These are phyloP conservation scores for Globisporangium alternatum DNA, from an alignment of 352 stramenopile genomes.

Conservation along the genomic window DNA sequence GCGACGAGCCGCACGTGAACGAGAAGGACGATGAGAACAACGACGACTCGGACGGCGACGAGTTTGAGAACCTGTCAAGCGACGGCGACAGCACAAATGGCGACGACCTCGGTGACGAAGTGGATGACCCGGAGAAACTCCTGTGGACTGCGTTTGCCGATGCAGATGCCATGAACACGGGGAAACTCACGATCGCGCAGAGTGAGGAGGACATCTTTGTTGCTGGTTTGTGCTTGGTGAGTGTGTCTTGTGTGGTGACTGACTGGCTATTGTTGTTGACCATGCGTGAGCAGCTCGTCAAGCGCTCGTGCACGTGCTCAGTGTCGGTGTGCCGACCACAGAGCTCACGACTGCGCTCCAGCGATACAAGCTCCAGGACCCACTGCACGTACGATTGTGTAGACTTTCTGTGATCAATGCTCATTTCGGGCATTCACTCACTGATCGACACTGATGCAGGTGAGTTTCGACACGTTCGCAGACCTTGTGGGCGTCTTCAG, in stretches of 20 bases:
- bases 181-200: constrained; percentile 45
- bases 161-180: constrained; percentile 34
- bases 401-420: neutral
- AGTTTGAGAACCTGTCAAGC: constrained; percentile 46
- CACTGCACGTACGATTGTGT: constrained; percentile 30
- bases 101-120: constrained; percentile 34
- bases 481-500: constrained; percentile 44
- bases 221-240: neutral
- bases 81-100: constrained; percentile 35
- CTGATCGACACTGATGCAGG: constrained; percentile 21
- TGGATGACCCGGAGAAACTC: constrained; percentile 64
- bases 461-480: constrained; percentile 62
- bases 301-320: constrained; percentile 63
- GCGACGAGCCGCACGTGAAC: constrained; percentile 29
- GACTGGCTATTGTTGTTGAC: neutral
- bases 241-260: neutral
- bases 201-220: constrained; percentile 29
- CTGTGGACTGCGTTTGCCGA: constrained; percentile 65
- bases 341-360: constrained; percentile 39
- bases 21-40: constrained; percentile 24
- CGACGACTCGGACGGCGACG: constrained; percentile 27
- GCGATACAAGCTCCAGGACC: constrained; percentile 27
- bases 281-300: constrained; percentile 37
- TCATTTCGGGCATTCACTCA: neutral
- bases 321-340: constrained; percentile 38